These are phyloP conservation scores for Sarocladium kiliense DNA, from an alignment of 2,329 filamentous ascomycete species.

Conservation along the genomic window DNA sequence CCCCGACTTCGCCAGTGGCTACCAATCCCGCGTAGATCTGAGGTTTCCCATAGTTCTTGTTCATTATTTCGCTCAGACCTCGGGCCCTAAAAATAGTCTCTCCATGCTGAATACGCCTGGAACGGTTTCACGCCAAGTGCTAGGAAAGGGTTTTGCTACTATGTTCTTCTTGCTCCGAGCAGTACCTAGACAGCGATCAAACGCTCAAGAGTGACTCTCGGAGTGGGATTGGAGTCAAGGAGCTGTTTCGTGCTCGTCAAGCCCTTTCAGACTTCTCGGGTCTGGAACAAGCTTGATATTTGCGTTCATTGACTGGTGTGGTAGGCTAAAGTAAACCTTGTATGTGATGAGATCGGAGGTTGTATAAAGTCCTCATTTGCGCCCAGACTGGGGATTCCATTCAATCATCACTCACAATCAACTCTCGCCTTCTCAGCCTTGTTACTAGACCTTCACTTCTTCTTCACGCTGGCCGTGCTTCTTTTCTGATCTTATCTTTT, in stretches of 20 bases:
- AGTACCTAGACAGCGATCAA: background rate
- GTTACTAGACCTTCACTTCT: background rate
- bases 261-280: background rate
- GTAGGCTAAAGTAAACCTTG: too few species aligned
- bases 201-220: background rate
- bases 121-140: background rate
- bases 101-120: background rate
- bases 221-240: background rate
- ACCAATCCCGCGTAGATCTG: background rate
- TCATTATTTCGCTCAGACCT: background rate
- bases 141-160: background rate
- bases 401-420: background rate
- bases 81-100: background rate
- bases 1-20: background rate
- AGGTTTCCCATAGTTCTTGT: too few species aligned
- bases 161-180: background rate
- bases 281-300: background rate
- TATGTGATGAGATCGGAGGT: background rate
- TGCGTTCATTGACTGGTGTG: background rate
- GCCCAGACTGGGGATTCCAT: background rate
- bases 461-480: background rate
- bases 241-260: background rate
- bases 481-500: background rate
- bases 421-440: background rate
- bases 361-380: background rate